phyloP scores from a whole-genome alignment of 306 rosid genomes.

The Notholithocarpus densiflorus region DNA sequence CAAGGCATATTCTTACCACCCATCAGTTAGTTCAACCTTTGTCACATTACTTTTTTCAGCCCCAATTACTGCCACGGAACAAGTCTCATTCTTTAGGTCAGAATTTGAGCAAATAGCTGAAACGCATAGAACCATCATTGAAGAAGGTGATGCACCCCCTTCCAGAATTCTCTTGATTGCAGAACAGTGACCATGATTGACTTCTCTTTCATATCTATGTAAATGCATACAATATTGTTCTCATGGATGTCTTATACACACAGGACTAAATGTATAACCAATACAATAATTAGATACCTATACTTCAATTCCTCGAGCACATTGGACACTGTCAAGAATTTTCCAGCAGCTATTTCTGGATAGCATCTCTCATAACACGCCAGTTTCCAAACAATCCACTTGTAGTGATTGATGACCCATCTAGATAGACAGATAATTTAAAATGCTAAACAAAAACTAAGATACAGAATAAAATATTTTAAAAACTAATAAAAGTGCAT shows the following conservation, averaged over 20 bases:
- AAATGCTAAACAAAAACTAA: slow-evolving; percentile 18
- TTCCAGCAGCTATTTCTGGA: slow-evolving; percentile 51
- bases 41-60: slow-evolving; percentile 34
- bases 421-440: slow-evolving; percentile 38
- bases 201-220: slow-evolving; percentile 89
- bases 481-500: not conserved
- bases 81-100: slow-evolving; percentile 33
- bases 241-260: slow-evolving; percentile 16
- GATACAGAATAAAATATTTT: not conserved
- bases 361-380: slow-evolving; percentile 77
- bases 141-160: slow-evolving; percentile 82
- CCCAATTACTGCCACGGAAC: slow-evolving; percentile 17
- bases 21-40: slow-evolving; percentile 80
- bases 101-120: slow-evolving; percentile 54
- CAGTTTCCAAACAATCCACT: slow-evolving; percentile 94
- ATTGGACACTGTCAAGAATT: slow-evolving; percentile 54
- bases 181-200: slow-evolving; percentile 81
- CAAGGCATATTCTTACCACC: slow-evolving; percentile 46
- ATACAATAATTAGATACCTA: slow-evolving; percentile 45
- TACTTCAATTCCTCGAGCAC: slow-evolving; percentile 91
- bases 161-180: slow-evolving; percentile 80
- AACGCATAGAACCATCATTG: slow-evolving; percentile 77
- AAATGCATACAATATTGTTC: slow-evolving; percentile 4
- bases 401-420: slow-evolving; percentile 90
- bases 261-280: slow-evolving; percentile 11